Conservation (phyloP, 176 grass and related monocot genomes). For the Lolium multiflorum region DNA sequence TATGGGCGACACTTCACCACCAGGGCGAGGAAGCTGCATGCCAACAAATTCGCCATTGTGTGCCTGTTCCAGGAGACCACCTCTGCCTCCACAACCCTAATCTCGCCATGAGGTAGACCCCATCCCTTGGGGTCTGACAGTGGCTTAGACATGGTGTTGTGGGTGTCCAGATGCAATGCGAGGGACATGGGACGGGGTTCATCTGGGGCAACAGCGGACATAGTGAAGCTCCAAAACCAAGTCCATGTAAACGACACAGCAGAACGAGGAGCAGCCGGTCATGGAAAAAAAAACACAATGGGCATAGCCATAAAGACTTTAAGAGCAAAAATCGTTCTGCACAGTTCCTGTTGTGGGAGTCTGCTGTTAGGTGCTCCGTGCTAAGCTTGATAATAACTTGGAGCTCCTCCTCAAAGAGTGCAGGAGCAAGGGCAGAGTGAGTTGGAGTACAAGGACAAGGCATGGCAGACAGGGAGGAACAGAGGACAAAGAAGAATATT, state of each 20-base stretch:
- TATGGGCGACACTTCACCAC: not conserved
- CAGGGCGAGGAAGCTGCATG: not conserved
- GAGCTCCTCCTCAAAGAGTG: not conserved
- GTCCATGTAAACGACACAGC: not conserved
- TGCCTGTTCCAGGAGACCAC: not conserved
- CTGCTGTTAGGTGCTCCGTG: not conserved
- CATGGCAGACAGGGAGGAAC: not conserved
- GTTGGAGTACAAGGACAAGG: not conserved
- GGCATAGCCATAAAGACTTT: too few relatives aligned
- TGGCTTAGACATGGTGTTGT: not conserved
- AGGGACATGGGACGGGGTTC: not conserved
- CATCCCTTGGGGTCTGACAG: not conserved
- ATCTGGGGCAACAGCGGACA: not conserved
- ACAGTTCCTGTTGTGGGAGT: conserved; percentile 14
- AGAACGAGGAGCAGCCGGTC: not conserved
- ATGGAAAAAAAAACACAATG: not conserved
- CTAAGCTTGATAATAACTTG: not conserved
- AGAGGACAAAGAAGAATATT: not conserved
- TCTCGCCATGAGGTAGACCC: not conserved
- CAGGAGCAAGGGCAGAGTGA: not conserved
- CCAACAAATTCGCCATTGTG: not conserved
- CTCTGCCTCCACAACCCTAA: not conserved
- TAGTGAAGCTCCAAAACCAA: not conserved
- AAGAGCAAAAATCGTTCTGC: not conserved
- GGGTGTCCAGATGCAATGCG: not conserved